Percentiles rank a stretch among this genome's conserved stretches.
Evolutionary conservation across 176 grass and related monocot species (phyloP).

Genomic region (Ananas comosus): DNA sequence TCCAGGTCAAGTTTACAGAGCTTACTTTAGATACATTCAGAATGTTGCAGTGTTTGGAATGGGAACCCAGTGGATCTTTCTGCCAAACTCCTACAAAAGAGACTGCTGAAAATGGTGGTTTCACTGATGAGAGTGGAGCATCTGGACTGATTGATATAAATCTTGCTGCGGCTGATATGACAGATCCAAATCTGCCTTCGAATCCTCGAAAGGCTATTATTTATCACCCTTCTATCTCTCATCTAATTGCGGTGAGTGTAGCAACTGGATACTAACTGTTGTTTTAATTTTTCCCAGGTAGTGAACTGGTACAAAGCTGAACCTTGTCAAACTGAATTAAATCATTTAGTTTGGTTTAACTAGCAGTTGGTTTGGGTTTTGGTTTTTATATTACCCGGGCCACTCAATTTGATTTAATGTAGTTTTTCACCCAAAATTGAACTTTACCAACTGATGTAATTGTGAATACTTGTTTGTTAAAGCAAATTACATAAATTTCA

Average conservation of each 20-base stretch:
- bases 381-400: too few relatives aligned
- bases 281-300: too few relatives aligned
- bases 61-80: constrained; percentile 75
- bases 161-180: constrained; percentile 73
- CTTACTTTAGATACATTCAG: constrained; percentile 85
- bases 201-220: constrained; percentile 91
- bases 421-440: too few relatives aligned
- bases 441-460: too few relatives aligned
- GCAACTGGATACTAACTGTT: background rate
- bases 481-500: too few relatives aligned
- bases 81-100: constrained; percentile 67
- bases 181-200: constrained; percentile 75
- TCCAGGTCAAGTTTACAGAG: constrained; percentile 92
- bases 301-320: too few relatives aligned
- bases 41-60: constrained; percentile 93
- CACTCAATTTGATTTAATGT: too few relatives aligned
- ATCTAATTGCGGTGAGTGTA: constrained; percentile 71
- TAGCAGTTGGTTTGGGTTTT: too few relatives aligned
- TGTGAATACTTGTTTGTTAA: too few relatives aligned
- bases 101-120: constrained; percentile 79
- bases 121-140: constrained; percentile 72
- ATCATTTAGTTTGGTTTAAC: too few relatives aligned
- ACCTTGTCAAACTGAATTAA: too few relatives aligned
- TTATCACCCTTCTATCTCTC: constrained; percentile 77
- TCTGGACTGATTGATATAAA: constrained; percentile 94